Conservation (phyloP, 768 basidiomycete species). For the Favolaschia claudopus region DNA sequence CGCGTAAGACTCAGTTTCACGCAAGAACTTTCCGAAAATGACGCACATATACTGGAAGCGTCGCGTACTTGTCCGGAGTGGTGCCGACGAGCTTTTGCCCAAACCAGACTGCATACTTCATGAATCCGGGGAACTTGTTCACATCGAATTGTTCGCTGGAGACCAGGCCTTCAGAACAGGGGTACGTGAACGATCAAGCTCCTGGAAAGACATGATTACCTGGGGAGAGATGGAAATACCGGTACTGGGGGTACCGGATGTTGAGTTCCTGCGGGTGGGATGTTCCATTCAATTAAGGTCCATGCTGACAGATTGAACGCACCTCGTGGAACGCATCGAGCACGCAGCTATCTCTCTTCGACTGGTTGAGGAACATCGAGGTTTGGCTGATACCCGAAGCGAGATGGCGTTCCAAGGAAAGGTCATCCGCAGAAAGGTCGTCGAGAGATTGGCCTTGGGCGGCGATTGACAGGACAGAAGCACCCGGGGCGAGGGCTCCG, state of each 20-base stretch:
- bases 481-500: background rate
- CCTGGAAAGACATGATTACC: background rate
- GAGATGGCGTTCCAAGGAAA: background rate
- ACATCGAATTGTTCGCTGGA: constrained; percentile 1
- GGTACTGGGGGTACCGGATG: constrained; percentile 7
- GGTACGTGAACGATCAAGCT: background rate
- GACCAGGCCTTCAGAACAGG: background rate
- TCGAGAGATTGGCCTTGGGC: background rate
- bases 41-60: background rate
- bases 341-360: constrained; percentile 8
- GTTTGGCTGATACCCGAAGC: constrained; percentile 1
- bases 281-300: too few relatives aligned
- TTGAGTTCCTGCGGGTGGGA: constrained; percentile 1
- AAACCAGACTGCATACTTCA: constrained; percentile 1
- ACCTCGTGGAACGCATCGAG: constrained; percentile 5
- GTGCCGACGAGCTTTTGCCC: background rate
- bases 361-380: constrained; percentile 4
- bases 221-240: background rate
- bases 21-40: background rate
- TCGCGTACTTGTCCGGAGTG: background rate
- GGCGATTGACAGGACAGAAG: constrained; percentile 1
- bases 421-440: background rate
- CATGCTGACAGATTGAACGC: background rate
- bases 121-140: background rate
- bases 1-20: too few relatives aligned